phyloP scores from a whole-genome alignment of 2,329 filamentous ascomycete species.

The Colletotrichum sp. region DNA sequence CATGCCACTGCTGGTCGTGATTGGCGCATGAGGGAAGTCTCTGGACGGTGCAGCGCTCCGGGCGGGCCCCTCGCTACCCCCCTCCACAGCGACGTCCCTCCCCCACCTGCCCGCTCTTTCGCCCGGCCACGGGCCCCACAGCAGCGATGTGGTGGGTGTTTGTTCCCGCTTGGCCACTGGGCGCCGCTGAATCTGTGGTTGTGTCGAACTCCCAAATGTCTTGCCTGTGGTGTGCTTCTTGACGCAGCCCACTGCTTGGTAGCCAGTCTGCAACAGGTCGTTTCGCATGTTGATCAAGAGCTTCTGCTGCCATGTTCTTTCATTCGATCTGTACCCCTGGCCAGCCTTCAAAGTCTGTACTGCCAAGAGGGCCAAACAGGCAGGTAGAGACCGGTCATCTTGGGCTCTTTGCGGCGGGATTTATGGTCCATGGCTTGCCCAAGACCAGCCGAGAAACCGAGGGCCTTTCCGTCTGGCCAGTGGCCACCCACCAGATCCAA shows the following conservation, averaged over 20 bases:
- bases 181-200: neutral
- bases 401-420: neutral
- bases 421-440: neutral
- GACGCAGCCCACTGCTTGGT: neutral
- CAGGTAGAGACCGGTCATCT: neutral
- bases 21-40: neutral
- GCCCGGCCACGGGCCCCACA: slow-evolving; percentile 13
- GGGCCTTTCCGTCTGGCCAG: neutral
- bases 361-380: neutral
- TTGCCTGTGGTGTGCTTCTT: neutral
- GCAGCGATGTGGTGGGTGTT: neutral
- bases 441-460: slow-evolving; percentile 5
- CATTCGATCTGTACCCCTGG: neutral
- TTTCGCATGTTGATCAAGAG: neutral
- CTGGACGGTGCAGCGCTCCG: neutral
- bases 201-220: neutral
- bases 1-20: neutral
- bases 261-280: neutral
- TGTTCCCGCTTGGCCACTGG: neutral
- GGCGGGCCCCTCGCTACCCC: neutral
- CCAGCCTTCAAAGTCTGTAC: neutral
- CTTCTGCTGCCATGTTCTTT: slow-evolving; percentile 5
- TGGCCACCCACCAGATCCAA: neutral
- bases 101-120: slow-evolving; percentile 13
- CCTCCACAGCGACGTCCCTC: neutral